Evolutionary conservation across 208 protist species (phyloP), one percentile per base, ranked within the genome.

Genomic region (Leptomonas pyrrhocoris): DNA sequence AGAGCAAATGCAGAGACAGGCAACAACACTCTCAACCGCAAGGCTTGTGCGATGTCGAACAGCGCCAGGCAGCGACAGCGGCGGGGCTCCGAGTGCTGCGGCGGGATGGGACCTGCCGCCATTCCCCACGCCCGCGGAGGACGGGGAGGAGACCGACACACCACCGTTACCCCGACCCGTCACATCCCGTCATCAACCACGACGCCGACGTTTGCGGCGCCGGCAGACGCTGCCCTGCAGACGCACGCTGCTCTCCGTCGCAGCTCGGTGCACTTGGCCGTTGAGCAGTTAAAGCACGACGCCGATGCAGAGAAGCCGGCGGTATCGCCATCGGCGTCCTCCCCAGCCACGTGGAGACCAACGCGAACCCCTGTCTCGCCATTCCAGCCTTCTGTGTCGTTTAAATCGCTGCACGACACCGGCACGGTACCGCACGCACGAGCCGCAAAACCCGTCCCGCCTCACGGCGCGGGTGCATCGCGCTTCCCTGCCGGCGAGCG

Each of bases 401-500:
- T 57, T 23, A 36, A 46, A 2, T 34, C 51, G 15, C 45, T 23
- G 16, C 46, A 51, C n/a, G 42, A 21, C 9, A 34, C 38, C 0
- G 34, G 30, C 5, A 23, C 21, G 28, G 25, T 7, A 30, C 54
- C 25, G 25, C 5, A 38, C 13, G 21, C 36, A n/a, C 31, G 50
- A n/a, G 21, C 15, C 16, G 13, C 30, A 34, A 70, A 50, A 53
- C 80, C 77, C 6, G 58, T 48, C 51, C 71, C 64, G 7, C 66
- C 74, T 0, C 60, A 68, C 23, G 51, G 63, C 27, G 57, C 58
- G 16, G 85, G 76, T 12, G 46, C 21, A 21, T 30, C 69, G 15
- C 72, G 64, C 43, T 76, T 86, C 25, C 38, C 56, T 19, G 73
- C 56, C 19, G 59, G 59, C 6, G 74, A 80, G 53, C 79, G 86